Percentiles rank a stretch among this genome's conserved stretches.
phyloP scores from a whole-genome alignment of 202 grass and related monocot species.

The Bolboschoenoplectus hybrid region DNA sequence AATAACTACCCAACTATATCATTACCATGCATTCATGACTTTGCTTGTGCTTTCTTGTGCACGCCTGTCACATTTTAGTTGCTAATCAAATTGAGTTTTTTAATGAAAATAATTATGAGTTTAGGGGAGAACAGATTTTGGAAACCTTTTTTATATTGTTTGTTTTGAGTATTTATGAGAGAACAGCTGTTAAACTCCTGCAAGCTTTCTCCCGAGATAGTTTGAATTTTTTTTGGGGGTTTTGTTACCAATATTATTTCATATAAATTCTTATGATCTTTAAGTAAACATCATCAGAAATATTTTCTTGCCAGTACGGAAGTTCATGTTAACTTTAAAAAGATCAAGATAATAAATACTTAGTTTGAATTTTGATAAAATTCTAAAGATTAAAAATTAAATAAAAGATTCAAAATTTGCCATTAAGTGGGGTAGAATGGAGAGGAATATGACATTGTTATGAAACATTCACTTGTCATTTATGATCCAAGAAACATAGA shows the following conservation, averaged over 20 bases:
- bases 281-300: background rate
- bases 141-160: background rate
- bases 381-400: background rate
- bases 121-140: background rate
- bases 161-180: background rate
- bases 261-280: constrained; percentile 15
- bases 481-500: background rate
- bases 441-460: background rate
- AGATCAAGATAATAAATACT: background rate
- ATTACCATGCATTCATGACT: constrained; percentile 27
- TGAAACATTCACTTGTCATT: background rate
- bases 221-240: background rate
- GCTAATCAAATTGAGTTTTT: constrained; percentile 22
- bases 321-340: background rate
- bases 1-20: constrained; percentile 14
- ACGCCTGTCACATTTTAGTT: constrained; percentile 16
- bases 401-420: background rate
- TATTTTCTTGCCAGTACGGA: background rate
- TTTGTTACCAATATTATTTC: background rate
- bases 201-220: background rate
- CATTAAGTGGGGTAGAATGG: background rate
- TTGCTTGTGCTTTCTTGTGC: constrained; percentile 33
- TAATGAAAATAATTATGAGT: background rate
- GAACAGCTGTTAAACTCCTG: background rate
- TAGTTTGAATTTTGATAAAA: background rate